These are phyloP conservation scores for Diaporthe sp. DNA, from an alignment of 2,329 filamentous ascomycete species.

Conservation along the genomic window DNA sequence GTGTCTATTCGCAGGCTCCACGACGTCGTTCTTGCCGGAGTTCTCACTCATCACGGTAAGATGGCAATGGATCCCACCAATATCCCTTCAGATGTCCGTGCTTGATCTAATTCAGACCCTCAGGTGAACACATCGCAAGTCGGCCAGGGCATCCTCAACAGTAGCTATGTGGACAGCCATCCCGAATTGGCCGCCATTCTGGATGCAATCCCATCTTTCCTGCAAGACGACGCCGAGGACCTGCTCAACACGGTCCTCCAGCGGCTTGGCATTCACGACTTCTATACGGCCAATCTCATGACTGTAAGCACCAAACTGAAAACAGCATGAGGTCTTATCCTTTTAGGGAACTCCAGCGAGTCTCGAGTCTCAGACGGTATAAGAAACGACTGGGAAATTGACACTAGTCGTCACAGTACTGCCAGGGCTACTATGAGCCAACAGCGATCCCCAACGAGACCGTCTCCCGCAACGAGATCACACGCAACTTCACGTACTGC, in stretches of 20 bases:
- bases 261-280: constrained; percentile 24
- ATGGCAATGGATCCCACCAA: neutral
- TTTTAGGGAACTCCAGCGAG: too few relatives aligned
- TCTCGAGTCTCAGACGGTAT: neutral
- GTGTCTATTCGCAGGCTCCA: constrained; percentile 32
- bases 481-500: constrained; percentile 26
- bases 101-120: neutral
- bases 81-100: neutral
- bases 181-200: constrained; percentile 18
- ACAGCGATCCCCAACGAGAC: constrained; percentile 17
- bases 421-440: constrained; percentile 30
- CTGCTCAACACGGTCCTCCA: constrained; percentile 15
- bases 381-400: neutral
- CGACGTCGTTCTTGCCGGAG: constrained; percentile 22
- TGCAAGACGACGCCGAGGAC: constrained; percentile 23
- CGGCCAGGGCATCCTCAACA: constrained; percentile 29
- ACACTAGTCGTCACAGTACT: neutral
- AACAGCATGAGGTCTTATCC: neutral
- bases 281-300: constrained; percentile 31
- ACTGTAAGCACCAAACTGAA: neutral
- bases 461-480: constrained; percentile 4
- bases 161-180: constrained; percentile 23
- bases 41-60: constrained; percentile 33
- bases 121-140: constrained; percentile 35
- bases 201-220: neutral